These are phyloP conservation scores for Bacterosira constricta DNA, from an alignment of 108 stramenopile genomes.

Conservation along the genomic window DNA sequence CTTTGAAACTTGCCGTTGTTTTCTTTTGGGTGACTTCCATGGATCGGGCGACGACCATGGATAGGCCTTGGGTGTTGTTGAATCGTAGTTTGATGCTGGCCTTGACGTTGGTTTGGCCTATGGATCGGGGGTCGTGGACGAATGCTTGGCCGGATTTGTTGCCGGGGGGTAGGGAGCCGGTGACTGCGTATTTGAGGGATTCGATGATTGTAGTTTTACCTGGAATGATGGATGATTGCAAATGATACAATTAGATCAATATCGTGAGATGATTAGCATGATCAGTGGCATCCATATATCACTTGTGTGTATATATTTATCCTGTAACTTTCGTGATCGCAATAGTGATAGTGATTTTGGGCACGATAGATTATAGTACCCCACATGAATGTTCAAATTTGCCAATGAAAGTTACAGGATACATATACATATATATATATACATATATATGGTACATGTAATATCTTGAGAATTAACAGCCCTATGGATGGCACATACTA, in stretches of 20 bases:
- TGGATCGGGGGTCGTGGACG: slow-evolving; percentile 91
- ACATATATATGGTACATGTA: too few species aligned
- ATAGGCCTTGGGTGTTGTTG: slow-evolving; percentile 69
- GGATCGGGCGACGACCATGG: slow-evolving; percentile 88
- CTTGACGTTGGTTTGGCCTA: slow-evolving; percentile 73
- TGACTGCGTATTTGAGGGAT: slow-evolving; percentile 96
- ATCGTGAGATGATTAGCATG: neutral
- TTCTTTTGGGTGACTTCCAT: slow-evolving; percentile 94
- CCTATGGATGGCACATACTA: neutral
- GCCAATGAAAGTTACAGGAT: too few species aligned
- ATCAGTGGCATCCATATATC: too few species aligned
- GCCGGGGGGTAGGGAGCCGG: slow-evolving; percentile 94
- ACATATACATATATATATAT: too few species aligned
- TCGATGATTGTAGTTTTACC: slow-evolving; percentile 99
- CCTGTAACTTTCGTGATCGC: too few species aligned
- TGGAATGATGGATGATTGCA: slow-evolving; percentile 17
- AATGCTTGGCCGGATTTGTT: slow-evolving; percentile 89
- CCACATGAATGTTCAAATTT: too few species aligned
- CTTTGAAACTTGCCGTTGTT: slow-evolving; percentile 83
- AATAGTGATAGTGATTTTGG: too few species aligned
- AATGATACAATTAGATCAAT: neutral
- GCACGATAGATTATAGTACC: too few species aligned
- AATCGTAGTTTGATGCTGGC: slow-evolving; percentile 90
- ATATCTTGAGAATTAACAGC: too few species aligned
- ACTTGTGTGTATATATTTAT: too few species aligned